Conservation (phyloP, 208 protist genomes). For the Leishmania tropica region DNA sequence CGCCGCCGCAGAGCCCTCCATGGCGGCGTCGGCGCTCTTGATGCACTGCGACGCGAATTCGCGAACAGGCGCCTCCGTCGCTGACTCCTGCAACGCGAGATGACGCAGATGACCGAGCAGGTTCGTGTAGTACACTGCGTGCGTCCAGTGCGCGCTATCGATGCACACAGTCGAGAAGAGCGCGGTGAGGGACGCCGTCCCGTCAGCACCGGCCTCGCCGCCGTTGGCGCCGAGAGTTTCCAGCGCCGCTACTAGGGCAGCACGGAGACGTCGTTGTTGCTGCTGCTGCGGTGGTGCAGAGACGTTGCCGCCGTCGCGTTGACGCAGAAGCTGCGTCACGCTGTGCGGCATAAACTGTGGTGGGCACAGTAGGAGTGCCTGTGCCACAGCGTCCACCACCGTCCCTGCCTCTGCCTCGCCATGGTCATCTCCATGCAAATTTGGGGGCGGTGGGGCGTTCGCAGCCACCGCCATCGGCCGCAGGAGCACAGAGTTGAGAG, state of each 20-base stretch:
- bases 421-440: background rate
- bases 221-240: conserved; percentile 10
- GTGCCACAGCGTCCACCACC: conserved; percentile 7
- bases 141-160: conserved; percentile 38
- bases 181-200: conserved; percentile 11
- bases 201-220: background rate
- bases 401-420: conserved; percentile 3
- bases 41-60: conserved; percentile 23
- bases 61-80: conserved; percentile 8
- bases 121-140: conserved; percentile 37
- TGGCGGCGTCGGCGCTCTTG: conserved; percentile 6
- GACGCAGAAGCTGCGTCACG: conserved; percentile 29
- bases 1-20: conserved; percentile 23
- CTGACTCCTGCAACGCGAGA: conserved; percentile 8
- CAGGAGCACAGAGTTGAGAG: conserved; percentile 16
- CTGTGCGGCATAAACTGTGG: conserved; percentile 17
- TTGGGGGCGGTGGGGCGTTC: conserved; percentile 17
- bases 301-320: background rate
- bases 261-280: conserved; percentile 13
- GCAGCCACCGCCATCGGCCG: conserved; percentile 17
- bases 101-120: conserved; percentile 25
- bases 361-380: conserved; percentile 14
- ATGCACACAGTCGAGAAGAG: conserved; percentile 33
- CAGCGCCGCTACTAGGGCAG: conserved; percentile 27
- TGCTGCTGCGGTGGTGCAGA: background rate